These are phyloP conservation scores for Collybia sp. DNA, from an alignment of 768 basidiomycete genomes.

Conservation along the genomic window DNA sequence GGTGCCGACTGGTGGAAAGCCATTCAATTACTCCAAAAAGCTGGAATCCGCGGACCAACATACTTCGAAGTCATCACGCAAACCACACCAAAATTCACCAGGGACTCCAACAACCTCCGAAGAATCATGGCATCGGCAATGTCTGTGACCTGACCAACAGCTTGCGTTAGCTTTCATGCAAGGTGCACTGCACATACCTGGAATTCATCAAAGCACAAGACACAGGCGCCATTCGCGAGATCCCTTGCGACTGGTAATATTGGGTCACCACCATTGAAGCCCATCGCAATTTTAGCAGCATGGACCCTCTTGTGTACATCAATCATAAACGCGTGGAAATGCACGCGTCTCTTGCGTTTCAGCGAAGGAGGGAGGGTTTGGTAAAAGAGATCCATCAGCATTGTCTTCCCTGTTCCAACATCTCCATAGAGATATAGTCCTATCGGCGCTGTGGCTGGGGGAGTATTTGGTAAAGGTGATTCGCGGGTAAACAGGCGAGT, in stretches of 20 bases:
- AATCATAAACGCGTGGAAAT: conserved; percentile 99
- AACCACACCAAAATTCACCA: conserved; percentile 86
- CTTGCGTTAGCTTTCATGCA: conserved; percentile 1
- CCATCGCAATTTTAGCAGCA: conserved; percentile 69
- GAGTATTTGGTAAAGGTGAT: conserved; percentile 26
- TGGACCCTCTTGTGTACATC: conserved; percentile 95
- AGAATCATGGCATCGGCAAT: conserved; percentile 99
- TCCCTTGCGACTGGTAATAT: conserved; percentile 86
- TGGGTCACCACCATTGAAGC: conserved; percentile 69
- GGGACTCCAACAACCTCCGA: conserved; percentile 78
- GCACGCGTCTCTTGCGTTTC: conserved; percentile 79
- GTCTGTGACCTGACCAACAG: conserved; percentile 70
- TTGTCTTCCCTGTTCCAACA: conserved; percentile 96
- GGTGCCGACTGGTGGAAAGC: conserved; percentile 73
- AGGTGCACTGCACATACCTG: conserved; percentile 52
- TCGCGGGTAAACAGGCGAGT: conserved; percentile 42
- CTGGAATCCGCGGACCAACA: conserved; percentile 19
- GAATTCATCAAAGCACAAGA: conserved; percentile 97
- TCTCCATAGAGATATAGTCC: conserved; percentile 95
- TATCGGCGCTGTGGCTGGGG: conserved; percentile 61
- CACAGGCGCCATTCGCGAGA: conserved; percentile 75
- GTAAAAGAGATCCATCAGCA: conserved; percentile 99
- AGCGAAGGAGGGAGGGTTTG: conserved; percentile 67
- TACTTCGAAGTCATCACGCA: conserved; percentile 98
- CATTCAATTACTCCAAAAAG: conserved; percentile 1